These are phyloP conservation scores for Inonotus hispidus DNA, from an alignment of 1,284 basidiomycete genomes.

Conservation along the genomic window DNA sequence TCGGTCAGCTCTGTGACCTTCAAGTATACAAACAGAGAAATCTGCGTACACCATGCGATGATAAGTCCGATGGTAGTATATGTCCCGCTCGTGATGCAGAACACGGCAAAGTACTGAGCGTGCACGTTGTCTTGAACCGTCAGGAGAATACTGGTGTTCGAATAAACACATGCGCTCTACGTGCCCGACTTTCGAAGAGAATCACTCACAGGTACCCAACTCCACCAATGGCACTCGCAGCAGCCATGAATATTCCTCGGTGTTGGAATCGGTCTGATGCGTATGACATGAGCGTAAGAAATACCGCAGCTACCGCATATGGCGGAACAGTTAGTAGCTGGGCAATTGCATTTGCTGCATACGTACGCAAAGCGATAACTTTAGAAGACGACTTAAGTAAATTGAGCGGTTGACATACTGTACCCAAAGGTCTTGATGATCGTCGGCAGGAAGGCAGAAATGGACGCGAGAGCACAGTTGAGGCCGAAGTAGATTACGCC, in stretches of 20 bases:
- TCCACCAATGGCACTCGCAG: slow-evolving; percentile 45
- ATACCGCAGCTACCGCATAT: slow-evolving; percentile 66
- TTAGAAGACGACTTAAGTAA: background rate
- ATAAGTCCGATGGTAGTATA: slow-evolving; percentile 63
- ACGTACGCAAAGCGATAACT: background rate
- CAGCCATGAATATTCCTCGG: slow-evolving; percentile 57
- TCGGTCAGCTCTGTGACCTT: background rate
- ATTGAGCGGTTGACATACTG: slow-evolving; percentile 30
- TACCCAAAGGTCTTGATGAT: slow-evolving; percentile 71
- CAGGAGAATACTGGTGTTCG: slow-evolving; percentile 41
- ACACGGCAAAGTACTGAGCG: slow-evolving; percentile 61
- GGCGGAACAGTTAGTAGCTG: slow-evolving; percentile 79
- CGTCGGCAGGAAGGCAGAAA: slow-evolving; percentile 81
- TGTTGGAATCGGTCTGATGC: slow-evolving; percentile 69
- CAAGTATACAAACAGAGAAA: background rate
- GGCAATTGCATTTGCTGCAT: slow-evolving; percentile 44
- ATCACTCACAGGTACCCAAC: slow-evolving; percentile 58
- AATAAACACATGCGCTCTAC: background rate
- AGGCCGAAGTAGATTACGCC: slow-evolving; percentile 71
- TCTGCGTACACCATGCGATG: slow-evolving; percentile 65
- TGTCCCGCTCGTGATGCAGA: slow-evolving; percentile 64
- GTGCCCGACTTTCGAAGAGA: too few species aligned
- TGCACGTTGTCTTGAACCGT: slow-evolving; percentile 37
- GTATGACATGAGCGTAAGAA: slow-evolving; percentile 58
- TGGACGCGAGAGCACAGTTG: slow-evolving; percentile 74